phyloP scores from a whole-genome alignment of 2,329 filamentous ascomycete genomes.

The Colletotrichum liriopes region DNA sequence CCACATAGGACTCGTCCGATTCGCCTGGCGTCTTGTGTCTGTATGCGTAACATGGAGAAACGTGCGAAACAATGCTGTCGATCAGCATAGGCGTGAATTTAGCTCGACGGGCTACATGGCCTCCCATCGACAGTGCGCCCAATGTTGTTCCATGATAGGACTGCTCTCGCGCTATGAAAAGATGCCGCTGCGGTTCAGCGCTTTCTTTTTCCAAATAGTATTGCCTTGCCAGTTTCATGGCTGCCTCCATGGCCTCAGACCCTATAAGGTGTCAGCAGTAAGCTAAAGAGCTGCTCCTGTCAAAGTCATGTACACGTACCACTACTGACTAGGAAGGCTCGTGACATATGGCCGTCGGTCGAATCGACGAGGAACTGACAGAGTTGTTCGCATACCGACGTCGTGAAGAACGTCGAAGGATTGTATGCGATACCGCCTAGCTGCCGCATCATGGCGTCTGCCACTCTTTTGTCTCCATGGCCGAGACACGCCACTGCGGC shows the following conservation, averaged over 20 bases:
- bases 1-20: constrained; percentile 72
- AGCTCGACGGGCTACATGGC: constrained; percentile 72
- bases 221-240: constrained; percentile 65
- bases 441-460: constrained; percentile 49
- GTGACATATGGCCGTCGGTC: constrained; percentile 55
- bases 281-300: not conserved
- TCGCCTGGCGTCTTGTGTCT: constrained; percentile 68
- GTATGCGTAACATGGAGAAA: constrained; percentile 79
- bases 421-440: constrained; percentile 51
- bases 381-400: constrained; percentile 56
- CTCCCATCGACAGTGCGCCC: constrained; percentile 76
- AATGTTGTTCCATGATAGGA: constrained; percentile 83
- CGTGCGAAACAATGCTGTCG: constrained; percentile 66
- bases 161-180: constrained; percentile 77
- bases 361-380: constrained; percentile 55
- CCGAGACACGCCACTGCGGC: constrained; percentile 54
- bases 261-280: constrained; percentile 53
- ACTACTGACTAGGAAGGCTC: constrained; percentile 57
- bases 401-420: constrained; percentile 60
- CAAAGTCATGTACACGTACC: constrained; percentile 47
- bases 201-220: constrained; percentile 60
- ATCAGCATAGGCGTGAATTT: constrained; percentile 76
- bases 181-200: constrained; percentile 68
- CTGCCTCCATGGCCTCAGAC: constrained; percentile 67
- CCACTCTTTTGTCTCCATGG: constrained; percentile 49